These are phyloP conservation scores for Xylaria venustula DNA, from an alignment of 495 filamentous ascomycete genomes.

Conservation along the genomic window DNA sequence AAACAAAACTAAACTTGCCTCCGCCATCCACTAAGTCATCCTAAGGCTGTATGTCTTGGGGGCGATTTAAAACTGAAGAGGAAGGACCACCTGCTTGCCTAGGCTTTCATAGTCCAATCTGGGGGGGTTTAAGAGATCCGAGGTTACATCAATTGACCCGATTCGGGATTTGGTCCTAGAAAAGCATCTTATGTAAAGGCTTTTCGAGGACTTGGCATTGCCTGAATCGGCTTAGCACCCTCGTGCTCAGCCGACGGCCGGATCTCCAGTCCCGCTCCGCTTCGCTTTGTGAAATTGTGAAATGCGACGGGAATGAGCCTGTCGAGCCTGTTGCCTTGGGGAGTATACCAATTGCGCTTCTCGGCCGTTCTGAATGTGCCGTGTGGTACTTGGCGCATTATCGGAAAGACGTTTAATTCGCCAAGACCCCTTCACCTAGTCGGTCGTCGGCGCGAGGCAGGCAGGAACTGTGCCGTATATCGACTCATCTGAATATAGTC, in stretches of 20 bases:
- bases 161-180: conserved; percentile 1
- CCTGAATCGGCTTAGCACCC: neutral
- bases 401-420: neutral
- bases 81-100: neutral
- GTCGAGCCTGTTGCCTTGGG: too few relatives aligned
- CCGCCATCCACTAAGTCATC: neutral
- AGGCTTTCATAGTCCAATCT: too few relatives aligned
- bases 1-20: neutral
- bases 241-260: conserved; percentile 2
- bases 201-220: neutral
- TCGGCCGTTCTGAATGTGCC: neutral
- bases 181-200: neutral
- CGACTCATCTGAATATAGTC: neutral
- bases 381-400: neutral
- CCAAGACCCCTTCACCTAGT: neutral
- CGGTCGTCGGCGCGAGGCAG: neutral
- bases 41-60: neutral
- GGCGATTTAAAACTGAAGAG: neutral
- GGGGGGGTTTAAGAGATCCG: too few relatives aligned
- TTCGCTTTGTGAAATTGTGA: too few relatives aligned
- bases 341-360: neutral
- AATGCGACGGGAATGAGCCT: neutral
- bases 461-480: neutral
- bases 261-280: neutral
- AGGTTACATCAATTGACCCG: neutral